Conservation (phyloP, 2,329 filamentous ascomycete species). For the Didymella lethalis region DNA sequence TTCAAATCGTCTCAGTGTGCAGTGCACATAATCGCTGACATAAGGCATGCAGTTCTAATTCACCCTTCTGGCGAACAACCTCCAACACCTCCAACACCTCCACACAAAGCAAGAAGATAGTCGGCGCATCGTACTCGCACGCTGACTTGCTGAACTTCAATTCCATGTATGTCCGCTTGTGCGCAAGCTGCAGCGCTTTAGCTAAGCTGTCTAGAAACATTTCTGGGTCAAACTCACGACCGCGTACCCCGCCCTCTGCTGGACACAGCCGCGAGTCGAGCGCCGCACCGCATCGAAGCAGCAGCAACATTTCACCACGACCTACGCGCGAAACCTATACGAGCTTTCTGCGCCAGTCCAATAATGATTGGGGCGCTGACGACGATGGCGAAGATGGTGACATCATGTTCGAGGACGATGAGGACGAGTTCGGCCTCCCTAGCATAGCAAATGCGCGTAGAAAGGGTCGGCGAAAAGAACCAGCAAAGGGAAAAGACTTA, state of each 20-base stretch:
- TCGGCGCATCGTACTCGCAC: constrained; percentile 95
- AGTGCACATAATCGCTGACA: neutral
- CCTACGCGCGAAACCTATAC: constrained; percentile 76
- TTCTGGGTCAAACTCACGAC: constrained; percentile 69
- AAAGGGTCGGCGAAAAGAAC: constrained; percentile 62
- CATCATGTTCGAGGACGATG: constrained; percentile 85
- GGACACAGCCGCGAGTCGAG: constrained; percentile 66
- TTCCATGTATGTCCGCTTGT: constrained; percentile 64
- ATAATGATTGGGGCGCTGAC: constrained; percentile 81
- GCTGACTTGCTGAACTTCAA: constrained; percentile 92
- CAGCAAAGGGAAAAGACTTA: constrained; percentile 56
- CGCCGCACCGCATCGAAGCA: constrained; percentile 63
- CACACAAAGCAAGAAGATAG: constrained; percentile 71
- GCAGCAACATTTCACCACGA: constrained; percentile 65
- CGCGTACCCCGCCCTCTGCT: constrained; percentile 74
- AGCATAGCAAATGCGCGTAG: constrained; percentile 91
- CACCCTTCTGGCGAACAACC: constrained; percentile 83
- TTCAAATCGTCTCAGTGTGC: neutral
- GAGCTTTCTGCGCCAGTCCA: constrained; percentile 80
- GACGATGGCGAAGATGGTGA: constrained; percentile 68
- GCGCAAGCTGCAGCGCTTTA: neutral
- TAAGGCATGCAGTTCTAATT: constrained; percentile 70
- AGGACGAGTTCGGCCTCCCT: constrained; percentile 94
- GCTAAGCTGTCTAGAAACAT: constrained; percentile 60
- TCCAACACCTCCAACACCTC: constrained; percentile 51